Percentiles rank a stretch among this genome's conserved stretches.
Conservation (phyloP, 768 basidiomycete genomes). For the Amanita thiersii region DNA sequence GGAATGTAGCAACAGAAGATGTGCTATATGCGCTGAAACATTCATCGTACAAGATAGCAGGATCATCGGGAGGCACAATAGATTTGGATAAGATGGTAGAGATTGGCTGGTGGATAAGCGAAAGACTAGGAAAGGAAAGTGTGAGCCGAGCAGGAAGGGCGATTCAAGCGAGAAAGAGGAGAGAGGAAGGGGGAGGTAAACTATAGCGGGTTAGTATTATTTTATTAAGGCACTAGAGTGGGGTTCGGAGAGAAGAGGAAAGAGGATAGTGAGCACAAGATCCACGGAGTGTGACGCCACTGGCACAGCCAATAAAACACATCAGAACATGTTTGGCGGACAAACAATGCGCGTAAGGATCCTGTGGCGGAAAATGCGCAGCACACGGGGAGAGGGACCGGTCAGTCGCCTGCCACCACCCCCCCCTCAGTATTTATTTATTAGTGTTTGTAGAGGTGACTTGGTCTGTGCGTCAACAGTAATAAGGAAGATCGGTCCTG, state of each 20-base stretch:
- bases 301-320: no score
- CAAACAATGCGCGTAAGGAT: no score
- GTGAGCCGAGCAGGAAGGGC: slow-evolving; percentile 76
- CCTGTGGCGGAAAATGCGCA: no score
- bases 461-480: slow-evolving; percentile 30
- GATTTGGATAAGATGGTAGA: slow-evolving; percentile 65
- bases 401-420: no score
- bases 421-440: no score
- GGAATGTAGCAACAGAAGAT: slow-evolving; percentile 92
- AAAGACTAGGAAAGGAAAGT: slow-evolving; percentile 54
- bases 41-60: slow-evolving; percentile 49
- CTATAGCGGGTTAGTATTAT: no score
- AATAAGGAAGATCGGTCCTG: slow-evolving; percentile 33
- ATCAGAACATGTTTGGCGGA: no score
- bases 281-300: no score
- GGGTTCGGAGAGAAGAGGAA: no score
- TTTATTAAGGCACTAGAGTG: no score
- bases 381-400: no score
- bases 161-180: slow-evolving; percentile 31
- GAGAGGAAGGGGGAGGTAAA: neutral
- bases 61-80: slow-evolving; percentile 30
- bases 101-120: slow-evolving; percentile 79
- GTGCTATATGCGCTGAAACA: slow-evolving; percentile 75
- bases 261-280: no score
- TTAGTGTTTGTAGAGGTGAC: neutral